Evolutionary conservation across 2,329 filamentous ascomycete genomes (phyloP).

Genomic region (Fusarium mangiferae): DNA sequence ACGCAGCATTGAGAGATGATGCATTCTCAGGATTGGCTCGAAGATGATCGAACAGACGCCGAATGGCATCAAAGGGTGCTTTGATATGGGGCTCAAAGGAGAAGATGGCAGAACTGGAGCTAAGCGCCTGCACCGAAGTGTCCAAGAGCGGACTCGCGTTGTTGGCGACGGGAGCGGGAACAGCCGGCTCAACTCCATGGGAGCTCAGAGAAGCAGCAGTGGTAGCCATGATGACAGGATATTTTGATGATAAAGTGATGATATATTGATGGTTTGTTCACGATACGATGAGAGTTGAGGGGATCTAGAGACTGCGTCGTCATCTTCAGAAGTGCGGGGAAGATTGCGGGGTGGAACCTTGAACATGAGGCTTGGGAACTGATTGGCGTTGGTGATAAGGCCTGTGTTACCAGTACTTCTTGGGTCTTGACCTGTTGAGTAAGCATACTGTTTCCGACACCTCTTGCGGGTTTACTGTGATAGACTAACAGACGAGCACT

Average conservation of each 20-base stretch:
- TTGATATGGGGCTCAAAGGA: not conserved
- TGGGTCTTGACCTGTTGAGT: too few relatives aligned
- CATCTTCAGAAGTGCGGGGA: not conserved
- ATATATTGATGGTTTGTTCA: not conserved
- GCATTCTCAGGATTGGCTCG: not conserved
- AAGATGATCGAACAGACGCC: not conserved
- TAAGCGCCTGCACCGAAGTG: not conserved
- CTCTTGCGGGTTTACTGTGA: not conserved
- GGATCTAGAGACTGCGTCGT: not conserved
- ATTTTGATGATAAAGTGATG: not conserved
- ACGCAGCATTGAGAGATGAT: not conserved
- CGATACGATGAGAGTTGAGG: not conserved
- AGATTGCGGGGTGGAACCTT: not conserved
- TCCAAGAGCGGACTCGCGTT: not conserved
- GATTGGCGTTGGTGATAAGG: not conserved
- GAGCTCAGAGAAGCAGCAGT: not conserved
- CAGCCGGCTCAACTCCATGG: fast-evolving
- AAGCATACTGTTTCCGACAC: not conserved
- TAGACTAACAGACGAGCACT: not conserved
- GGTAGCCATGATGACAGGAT: not conserved
- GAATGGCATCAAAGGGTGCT: not conserved
- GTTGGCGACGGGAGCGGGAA: not conserved
- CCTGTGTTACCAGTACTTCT: not conserved
- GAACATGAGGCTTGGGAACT: not conserved
- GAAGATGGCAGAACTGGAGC: not conserved